Base-by-base conservation (phyloP, 768 basidiomycete species). In the Gloeostereum incarnatum region DNA sequence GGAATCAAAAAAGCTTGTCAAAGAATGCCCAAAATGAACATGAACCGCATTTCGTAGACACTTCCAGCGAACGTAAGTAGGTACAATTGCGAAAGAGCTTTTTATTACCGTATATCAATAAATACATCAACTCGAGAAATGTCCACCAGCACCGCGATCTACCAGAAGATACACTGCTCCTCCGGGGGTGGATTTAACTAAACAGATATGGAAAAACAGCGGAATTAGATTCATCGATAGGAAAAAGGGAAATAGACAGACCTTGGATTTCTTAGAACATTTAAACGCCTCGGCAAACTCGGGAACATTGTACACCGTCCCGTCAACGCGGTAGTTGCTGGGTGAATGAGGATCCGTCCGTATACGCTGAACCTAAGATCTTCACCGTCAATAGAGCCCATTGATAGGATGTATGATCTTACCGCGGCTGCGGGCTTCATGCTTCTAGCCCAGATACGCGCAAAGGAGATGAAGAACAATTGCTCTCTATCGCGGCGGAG, bases 391-490 rank as follows among this genome's bases (percentile, higher is more conserved):
- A n/a, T n/a, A n/a, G n/a, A n/a, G n/a, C n/a, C n/a, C n/a, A n/a
- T n/a, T n/a, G n/a, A n/a, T n/a, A n/a, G n/a, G n/a, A n/a, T n/a
- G n/a, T n/a, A n/a, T n/a, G n/a, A 29, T 29, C 26, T 29, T 29
- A 29, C 14, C 26, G 26, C 26, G 26, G 26, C 26, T 29, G 26
- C 26, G 26, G 26, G 26, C 26, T 14, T 29, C 14, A 8, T 14
- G 26, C 26, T 29, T 14, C 26, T 71, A 0, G 81, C 88, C 89
- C 89, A 94, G n/a, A 84, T 77, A 19, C 84, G 74, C 10, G 76
- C 92, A 51, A 87, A 93, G 2, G 88, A 75, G 39, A 97, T 76
- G 67, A 96, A 97, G 65, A 97, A 97, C 20, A 97, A 60, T 63
- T 97, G 93, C 27, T 96, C 93, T 42, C 84, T 86, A 6, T 20